Evolutionary conservation across 306 rosid genomes (phyloP).

Genomic region (Boehmeria nivea): DNA sequence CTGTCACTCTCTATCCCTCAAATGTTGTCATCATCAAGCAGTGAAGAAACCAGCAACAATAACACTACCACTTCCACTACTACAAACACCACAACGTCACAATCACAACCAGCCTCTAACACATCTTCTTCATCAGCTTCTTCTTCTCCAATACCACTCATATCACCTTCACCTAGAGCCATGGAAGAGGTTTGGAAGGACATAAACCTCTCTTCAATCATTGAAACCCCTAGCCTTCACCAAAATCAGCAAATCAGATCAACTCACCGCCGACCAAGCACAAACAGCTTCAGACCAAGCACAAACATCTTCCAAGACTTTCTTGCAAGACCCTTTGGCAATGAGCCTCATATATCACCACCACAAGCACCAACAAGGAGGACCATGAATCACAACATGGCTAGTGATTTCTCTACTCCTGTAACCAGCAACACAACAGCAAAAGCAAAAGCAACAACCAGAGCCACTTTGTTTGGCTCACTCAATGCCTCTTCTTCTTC

Average conservation of each 20-base stretch:
- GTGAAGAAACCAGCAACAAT: slow-evolving; percentile 7
- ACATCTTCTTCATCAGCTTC: slow-evolving; percentile 7
- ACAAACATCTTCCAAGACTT: slow-evolving; percentile 55
- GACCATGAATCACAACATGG: too few relatives aligned
- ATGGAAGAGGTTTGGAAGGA: slow-evolving; percentile 87
- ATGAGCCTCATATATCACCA: slow-evolving; percentile 16
- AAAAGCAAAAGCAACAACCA: not conserved
- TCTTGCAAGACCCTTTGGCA: slow-evolving; percentile 38
- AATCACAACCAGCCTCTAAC: not conserved
- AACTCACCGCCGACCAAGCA: not conserved
- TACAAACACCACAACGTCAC: not conserved
- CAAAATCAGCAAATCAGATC: not conserved
- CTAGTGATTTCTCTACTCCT: too few relatives aligned
- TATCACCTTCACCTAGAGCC: too few relatives aligned
- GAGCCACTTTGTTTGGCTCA: not conserved
- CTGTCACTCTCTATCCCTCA: slow-evolving; percentile 1
- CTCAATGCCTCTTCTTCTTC: not conserved
- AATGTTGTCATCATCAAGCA: slow-evolving; percentile 13
- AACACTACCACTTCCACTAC: not conserved
- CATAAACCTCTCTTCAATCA: slow-evolving; percentile 42
- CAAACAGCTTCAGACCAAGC: not conserved
- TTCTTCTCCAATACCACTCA: slow-evolving; percentile 2
- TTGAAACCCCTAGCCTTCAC: slow-evolving; percentile 3
- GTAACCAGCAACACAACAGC: too few relatives aligned
- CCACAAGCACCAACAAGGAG: too few relatives aligned